A percentile compares a stretch with the other conserved stretches of the same genome.
These are phyloP conservation scores for Penicillium roqueforti DNA, from an alignment of 495 filamentous ascomycete genomes.

Conservation along the genomic window DNA sequence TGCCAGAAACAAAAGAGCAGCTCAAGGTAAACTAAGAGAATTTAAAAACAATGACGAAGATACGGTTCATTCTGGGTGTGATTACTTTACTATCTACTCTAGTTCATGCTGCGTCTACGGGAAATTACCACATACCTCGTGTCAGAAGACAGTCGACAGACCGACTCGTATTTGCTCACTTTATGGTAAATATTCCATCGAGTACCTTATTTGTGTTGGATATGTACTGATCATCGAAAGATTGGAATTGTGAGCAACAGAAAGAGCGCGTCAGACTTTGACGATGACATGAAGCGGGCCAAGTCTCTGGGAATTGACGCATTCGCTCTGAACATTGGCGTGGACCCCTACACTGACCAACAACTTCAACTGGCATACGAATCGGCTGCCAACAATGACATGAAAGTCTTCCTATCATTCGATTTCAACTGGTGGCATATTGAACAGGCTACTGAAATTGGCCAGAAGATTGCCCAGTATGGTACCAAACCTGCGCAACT, in stretches of 20 bases:
- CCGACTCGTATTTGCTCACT: slow-evolving; percentile 54
- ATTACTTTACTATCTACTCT: not conserved
- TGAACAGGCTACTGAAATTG: slow-evolving; percentile 40
- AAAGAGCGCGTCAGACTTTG: slow-evolving; percentile 46
- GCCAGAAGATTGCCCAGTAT: slow-evolving; percentile 48
- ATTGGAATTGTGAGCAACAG: slow-evolving; percentile 53
- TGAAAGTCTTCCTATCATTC: slow-evolving; percentile 60
- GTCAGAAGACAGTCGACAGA: slow-evolving; percentile 12
- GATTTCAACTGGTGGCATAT: slow-evolving; percentile 55
- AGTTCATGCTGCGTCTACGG: not conserved
- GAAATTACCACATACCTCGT: not conserved
- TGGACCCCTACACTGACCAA: slow-evolving; percentile 47
- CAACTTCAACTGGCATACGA: slow-evolving; percentile 54
- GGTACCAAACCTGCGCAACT: slow-evolving; percentile 48
- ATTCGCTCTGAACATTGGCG: slow-evolving; percentile 57
- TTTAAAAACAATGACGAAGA: not conserved
- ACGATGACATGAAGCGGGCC: slow-evolving; percentile 54
- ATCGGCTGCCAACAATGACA: slow-evolving; percentile 51
- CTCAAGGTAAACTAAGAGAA: not conserved
- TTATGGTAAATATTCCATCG: slow-evolving; percentile 45
- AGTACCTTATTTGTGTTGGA: not conserved
- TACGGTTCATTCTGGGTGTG: not conserved
- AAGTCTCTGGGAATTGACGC: slow-evolving; percentile 54
- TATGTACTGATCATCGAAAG: slow-evolving; percentile 20
- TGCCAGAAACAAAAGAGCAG: no score